Base-by-base conservation (phyloP, 2,329 filamentous ascomycete species). In the Leptosphaerulina australis region DNA sequence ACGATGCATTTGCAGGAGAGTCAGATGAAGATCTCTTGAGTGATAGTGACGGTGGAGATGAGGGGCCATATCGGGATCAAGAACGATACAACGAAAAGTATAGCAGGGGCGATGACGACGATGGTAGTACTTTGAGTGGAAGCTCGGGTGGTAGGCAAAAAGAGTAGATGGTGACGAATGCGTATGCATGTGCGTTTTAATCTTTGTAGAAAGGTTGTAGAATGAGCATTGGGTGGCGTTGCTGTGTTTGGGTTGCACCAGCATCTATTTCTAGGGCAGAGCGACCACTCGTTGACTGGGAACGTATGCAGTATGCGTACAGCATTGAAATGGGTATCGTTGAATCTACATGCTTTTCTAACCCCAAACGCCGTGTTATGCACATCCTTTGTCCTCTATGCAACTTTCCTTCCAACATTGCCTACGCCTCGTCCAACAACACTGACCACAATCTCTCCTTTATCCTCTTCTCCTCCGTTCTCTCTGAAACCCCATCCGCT, bases 1-100 rank as follows among this genome's bases (percentile, higher is more conserved):
- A 99, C 71, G 94, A 99, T 78, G 94, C 94, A 4, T 99, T 99
- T 79, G 94, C 94, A 0, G 92, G 90, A 12, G 93, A 91, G 43
- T 93, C 93, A 50, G 92, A 94, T 49, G 88, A 90, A 46, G 86
- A 88, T 51, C 65, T 84, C 30, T 76, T 83, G 51, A 74, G 73
- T 25, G 74, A 76, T 28, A 69, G 68, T 39, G 75, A 75, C 14
- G 73, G 69, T n/a, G 62, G 58, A 0, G 69, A 72, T 22, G 71
- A 73, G 44, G 75, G 63, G 8, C 67, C 67, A 11, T 73, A 73
- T 49, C 44, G 62, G 25, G 70, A 73, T 47, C 63, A 70, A 22
- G 64, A 62, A 22, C 55, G 52, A 18, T 72, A 58, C 33, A 63
- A 70, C 34, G 70, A 73, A 44, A 74, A 74, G 59, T 59, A 57